Base-by-base conservation (phyloP, 768 basidiomycete genomes). In the Butyriboletus loyo region DNA sequence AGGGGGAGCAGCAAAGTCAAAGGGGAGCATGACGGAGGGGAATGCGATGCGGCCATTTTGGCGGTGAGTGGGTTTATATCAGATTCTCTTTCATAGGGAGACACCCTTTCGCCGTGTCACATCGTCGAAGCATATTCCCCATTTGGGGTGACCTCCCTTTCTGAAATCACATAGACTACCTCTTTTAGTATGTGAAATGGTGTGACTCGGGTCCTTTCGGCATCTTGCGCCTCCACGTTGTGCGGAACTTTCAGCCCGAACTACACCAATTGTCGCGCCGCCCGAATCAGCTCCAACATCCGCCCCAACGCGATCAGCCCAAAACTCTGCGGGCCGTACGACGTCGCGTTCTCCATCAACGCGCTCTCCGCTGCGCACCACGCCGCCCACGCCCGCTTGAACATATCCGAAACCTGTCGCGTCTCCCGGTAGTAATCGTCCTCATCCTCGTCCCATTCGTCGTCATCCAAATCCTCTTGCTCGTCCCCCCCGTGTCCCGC, bases 311-410 rank as follows among this genome's bases (percentile, higher is more conserved):
- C 77, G 17, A 80, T 66, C 50, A 76, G 51, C 10, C 78, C 77
- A 44, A 79, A 80, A 56, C 75, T 76, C 54, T 72, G 71, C 7
- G 74, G 62, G 1, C 78, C 78, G 53, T 72, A 80, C 41, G 46
- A 45, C 4, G 24, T 53, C 15, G 64, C 59, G 14, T 69, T 63
- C 0, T 56, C 54, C 40, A 38, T 46, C 17, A 77, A 35, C 10
- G 38, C 42, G 2, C 60, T 64, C 54, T 72, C 71, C 0, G 75
- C 73, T 7, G 71, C 70, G 6, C 65, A 55, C 79, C 78, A 80
- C 0, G 69, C 79, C 1, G 72, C 72, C 72, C 73, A 78, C 14
- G 75, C 70, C 17, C 77, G 75, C 53, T 56, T 61, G 53, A 76
- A 75, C 36, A 55, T 52, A 42, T 58, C 65, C 1, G 59, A 68